Base-by-base conservation (phyloP, 768 basidiomycete genomes). In the Lentinula raphanica region DNA sequence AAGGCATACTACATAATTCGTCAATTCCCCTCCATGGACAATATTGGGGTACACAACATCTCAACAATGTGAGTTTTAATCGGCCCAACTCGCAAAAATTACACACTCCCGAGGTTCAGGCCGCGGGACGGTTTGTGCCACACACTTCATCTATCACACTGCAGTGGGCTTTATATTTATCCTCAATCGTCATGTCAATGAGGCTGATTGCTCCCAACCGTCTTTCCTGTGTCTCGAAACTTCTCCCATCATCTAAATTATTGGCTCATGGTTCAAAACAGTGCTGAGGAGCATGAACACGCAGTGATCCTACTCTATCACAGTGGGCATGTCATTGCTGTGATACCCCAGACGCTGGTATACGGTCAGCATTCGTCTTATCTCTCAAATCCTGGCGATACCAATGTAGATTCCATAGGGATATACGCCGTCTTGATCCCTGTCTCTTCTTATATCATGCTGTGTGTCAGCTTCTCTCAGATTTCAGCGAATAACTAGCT, bases 311-410 rank as follows among this genome's bases (percentile, higher is more conserved):
- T 56, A 42, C 31, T 56, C 8, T 56, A 56, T 46, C 55, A 56
- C 27, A 56, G 55, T 29, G 44, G 55, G 7, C 55, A 56, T 35
- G 40, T 56, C 31, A 35, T 56, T 13, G 55, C 40, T 35, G 29
- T 56, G 8, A 46, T 56, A 29, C 55, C 55, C 21, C 55, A 56
- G 12, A 56, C 40, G 17, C 17, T 56, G 21, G 55, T 56, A 45
- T 56, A 56, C 13, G 55, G 55, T 32, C 31, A 45, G 35, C 35
- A 6, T 3, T 15, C 38, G 28, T 21, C 9, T n/a, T 27, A 15
- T 40, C 38, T 7, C 12, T 32, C 25, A 38, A 11, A 36, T 5
- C 23, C 21, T 50, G 49, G 42, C 36, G 13, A 13, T 44, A 17
- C 29, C 17, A 12, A 42, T n/a, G n/a, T n/a, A n/a, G n/a, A n/a